Conservation (phyloP, 2,329 filamentous ascomycete species). For the Aspergillus persii region DNA sequence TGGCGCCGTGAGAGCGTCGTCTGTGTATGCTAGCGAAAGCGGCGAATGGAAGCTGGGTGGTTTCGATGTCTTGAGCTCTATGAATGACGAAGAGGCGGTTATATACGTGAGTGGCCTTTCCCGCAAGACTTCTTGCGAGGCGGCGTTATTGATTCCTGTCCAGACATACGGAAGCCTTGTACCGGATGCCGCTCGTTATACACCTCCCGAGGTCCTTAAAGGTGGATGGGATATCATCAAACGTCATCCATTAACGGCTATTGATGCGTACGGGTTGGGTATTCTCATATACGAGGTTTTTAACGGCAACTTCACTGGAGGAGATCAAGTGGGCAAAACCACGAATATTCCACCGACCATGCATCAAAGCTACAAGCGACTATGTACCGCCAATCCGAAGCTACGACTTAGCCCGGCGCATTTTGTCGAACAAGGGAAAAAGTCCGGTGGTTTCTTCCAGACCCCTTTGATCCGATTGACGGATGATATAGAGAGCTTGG, state of each 20-base stretch:
- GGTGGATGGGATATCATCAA: slow-evolving; percentile 92
- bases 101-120: slow-evolving; percentile 65
- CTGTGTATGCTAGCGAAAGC: slow-evolving; percentile 90
- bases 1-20: slow-evolving; percentile 78
- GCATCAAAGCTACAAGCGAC: slow-evolving; percentile 85
- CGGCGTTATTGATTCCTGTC: slow-evolving; percentile 13
- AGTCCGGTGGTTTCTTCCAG: slow-evolving; percentile 84
- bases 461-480: slow-evolving; percentile 89
- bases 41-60: slow-evolving; percentile 97
- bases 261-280: slow-evolving; percentile 86
- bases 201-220: slow-evolving; percentile 80
- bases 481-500: slow-evolving; percentile 87
- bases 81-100: slow-evolving; percentile 92
- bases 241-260: slow-evolving; percentile 72
- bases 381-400: slow-evolving; percentile 87
- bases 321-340: slow-evolving; percentile 79
- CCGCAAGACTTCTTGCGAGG: neutral
- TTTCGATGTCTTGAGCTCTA: slow-evolving; percentile 87
- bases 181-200: slow-evolving; percentile 79
- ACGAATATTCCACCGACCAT: slow-evolving; percentile 83
- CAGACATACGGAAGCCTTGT: slow-evolving; percentile 83
- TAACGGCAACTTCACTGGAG: slow-evolving; percentile 74
- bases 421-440: slow-evolving; percentile 85
- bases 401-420: slow-evolving; percentile 76
- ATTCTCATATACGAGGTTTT: slow-evolving; percentile 86